A percentile compares a stretch with the other conserved stretches of the same genome.
These are phyloP conservation scores for Amanita phalloides DNA, from an alignment of 768 basidiomycete species.

Conservation along the genomic window DNA sequence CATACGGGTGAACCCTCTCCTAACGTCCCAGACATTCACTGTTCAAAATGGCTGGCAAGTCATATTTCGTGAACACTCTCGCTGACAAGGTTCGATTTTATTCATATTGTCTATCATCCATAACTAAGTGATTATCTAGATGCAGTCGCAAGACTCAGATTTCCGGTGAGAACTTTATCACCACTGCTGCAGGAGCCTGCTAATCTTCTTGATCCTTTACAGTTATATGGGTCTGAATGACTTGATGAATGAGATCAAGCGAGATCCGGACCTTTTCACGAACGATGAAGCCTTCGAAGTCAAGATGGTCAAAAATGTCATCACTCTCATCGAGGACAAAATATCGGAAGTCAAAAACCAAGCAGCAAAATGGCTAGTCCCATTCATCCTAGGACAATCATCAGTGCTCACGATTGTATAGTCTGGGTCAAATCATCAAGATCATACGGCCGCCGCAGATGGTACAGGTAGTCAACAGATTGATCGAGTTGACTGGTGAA, in stretches of 20 bases:
- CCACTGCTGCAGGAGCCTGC: conserved; percentile 14
- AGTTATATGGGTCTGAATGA: conserved; percentile 98
- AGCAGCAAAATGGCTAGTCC: conserved; percentile 81
- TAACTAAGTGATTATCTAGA: conserved; percentile 30
- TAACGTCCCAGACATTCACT: background rate
- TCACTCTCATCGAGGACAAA: conserved; percentile 83
- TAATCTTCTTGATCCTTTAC: conserved; percentile 8
- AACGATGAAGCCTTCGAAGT: conserved; percentile 83
- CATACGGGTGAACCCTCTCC: background rate
- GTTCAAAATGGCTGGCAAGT: conserved; percentile 57
- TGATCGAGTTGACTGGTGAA: conserved; percentile 77
- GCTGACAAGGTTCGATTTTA: conserved; percentile 55
- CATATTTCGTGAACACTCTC: conserved; percentile 75
- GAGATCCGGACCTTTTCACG: conserved; percentile 62
- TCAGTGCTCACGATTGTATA: conserved; percentile 19
- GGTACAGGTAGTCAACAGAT: conserved; percentile 79
- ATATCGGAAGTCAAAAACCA: conserved; percentile 98
- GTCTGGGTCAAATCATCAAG: conserved; percentile 85
- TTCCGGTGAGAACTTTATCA: conserved; percentile 47
- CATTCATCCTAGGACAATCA: background rate
- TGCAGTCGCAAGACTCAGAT: conserved; percentile 88
- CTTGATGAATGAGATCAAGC: conserved; percentile 79
- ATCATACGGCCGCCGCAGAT: conserved; percentile 76
- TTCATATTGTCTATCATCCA: background rate
- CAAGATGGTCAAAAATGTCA: conserved; percentile 75